Evolutionary conservation across 108 stramenopile species (phyloP), one percentile per base, ranked within the genome.

Genomic region (Pseudonitzschia pungens): DNA sequence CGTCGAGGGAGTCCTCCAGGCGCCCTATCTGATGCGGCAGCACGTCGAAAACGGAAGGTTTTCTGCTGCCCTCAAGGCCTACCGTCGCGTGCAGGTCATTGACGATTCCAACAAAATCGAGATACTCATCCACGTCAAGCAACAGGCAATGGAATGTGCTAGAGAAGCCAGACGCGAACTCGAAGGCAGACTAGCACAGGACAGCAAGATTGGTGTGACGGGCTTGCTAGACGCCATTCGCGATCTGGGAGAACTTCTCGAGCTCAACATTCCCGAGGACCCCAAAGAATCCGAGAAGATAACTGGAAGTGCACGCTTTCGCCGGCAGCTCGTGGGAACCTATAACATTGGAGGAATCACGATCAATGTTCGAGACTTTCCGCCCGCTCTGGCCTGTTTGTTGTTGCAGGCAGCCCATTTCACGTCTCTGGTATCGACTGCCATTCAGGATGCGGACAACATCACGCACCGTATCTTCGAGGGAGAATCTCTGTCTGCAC

Each of bases 21-120:
- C 86, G 15, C 95, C 95, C 0, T 83, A 82, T 59, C 70, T 92
- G 45, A 96, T 96, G 95, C 71, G 92, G 5, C 90, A 91, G 75
- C 95, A 92, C 53, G 82, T 96, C 22, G 92, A 96, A 71, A 93
- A 91, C 64, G 89, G 88, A 0, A 81, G 89, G 40, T 90, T 90
- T 70, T 88, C 91, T 14, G 77, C 89, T 22, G 92, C 92, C 11
- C 82, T 96, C 21, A 93, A 96, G 63, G 89, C 92, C 28, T 96
- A 93, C 65, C 92, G 95, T 29, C 86, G 88, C 22, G 91, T 96
- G 42, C 70, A 87, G 67, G 88, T 92, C 50, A 87, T 92, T 70
- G 90, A 89, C 63, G 80, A 90, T 26, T 75, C 81, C 41, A 83
- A 81, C 74, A 87, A 92, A 31, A 87, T 96, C 33, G 91, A 91